Conservation (phyloP, 2,329 filamentous ascomycete species). For the Trichoderma sp. region DNA sequence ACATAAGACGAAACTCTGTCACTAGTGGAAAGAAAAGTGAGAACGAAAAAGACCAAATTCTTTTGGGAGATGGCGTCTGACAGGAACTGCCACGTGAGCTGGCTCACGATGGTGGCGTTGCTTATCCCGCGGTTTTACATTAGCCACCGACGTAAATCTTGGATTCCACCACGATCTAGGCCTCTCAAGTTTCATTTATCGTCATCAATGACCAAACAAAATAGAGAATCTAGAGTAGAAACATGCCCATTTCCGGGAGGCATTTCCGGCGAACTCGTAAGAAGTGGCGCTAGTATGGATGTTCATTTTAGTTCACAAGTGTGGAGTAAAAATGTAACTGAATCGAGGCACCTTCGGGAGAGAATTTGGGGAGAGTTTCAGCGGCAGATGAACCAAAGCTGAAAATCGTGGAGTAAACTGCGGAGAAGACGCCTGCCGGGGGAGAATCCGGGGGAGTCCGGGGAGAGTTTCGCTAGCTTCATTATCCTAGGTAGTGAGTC, state of each 20-base stretch:
- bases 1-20: too few species aligned
- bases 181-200: background rate
- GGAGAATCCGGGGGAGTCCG: constrained; percentile 21
- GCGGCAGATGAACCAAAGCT: background rate
- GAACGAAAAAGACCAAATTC: background rate
- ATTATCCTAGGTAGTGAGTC: background rate
- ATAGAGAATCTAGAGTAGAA: background rate
- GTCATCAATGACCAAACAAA: background rate
- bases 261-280: background rate
- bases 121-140: background rate
- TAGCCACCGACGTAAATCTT: background rate
- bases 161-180: background rate
- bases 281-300: background rate
- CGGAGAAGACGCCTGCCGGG: background rate
- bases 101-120: background rate
- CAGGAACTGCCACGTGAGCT: background rate
- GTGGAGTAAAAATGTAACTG: background rate
- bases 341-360: background rate
- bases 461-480: constrained; percentile 10
- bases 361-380: constrained; percentile 7
- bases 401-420: constrained; percentile 7
- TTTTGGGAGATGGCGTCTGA: background rate
- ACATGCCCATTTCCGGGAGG: background rate
- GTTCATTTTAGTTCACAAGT: background rate
- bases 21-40: background rate